Evolutionary conservation across 352 stramenopile genomes (phyloP).

Genomic region (Globisporangium nodosum): DNA sequence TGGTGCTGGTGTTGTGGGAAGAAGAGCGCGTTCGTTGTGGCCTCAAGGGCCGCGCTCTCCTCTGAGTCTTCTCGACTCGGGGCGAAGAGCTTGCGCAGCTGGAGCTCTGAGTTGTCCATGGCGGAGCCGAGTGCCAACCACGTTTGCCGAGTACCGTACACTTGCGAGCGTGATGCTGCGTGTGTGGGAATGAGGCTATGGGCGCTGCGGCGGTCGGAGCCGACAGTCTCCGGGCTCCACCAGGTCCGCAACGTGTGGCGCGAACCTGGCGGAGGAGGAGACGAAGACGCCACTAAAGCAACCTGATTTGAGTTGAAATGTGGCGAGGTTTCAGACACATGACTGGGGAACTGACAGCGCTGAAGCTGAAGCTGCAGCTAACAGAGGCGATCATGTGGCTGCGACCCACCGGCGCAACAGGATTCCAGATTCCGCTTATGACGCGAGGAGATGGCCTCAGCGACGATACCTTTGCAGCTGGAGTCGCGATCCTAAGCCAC

Average conservation of each 20-base stretch:
- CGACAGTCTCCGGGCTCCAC: neutral
- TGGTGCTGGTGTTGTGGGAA: constrained; percentile 2
- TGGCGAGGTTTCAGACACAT: neutral
- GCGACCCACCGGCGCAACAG: no score
- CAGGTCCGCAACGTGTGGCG: neutral
- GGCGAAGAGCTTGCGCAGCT: constrained; percentile 9
- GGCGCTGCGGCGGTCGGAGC: neutral
- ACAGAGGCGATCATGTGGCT: no score
- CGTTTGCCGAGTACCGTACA: neutral
- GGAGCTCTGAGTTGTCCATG: constrained; percentile 1
- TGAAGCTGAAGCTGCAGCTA: no score
- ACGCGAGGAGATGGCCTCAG: no score
- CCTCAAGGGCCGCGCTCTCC: neutral
- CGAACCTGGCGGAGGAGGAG: neutral
- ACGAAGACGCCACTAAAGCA: neutral
- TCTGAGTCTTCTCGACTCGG: neutral
- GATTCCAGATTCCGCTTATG: no score
- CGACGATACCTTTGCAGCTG: no score
- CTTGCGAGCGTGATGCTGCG: constrained; percentile 15
- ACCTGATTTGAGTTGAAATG: neutral
- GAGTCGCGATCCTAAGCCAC: no score
- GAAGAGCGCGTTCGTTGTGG: neutral
- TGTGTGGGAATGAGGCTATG: neutral
- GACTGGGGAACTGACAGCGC: no score
- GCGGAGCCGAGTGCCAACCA: neutral